Percentiles rank a stretch among this genome's conserved stretches.
Evolutionary conservation across 257 asterid genomes (phyloP).

Genomic region (Knoxia roxburghii): DNA sequence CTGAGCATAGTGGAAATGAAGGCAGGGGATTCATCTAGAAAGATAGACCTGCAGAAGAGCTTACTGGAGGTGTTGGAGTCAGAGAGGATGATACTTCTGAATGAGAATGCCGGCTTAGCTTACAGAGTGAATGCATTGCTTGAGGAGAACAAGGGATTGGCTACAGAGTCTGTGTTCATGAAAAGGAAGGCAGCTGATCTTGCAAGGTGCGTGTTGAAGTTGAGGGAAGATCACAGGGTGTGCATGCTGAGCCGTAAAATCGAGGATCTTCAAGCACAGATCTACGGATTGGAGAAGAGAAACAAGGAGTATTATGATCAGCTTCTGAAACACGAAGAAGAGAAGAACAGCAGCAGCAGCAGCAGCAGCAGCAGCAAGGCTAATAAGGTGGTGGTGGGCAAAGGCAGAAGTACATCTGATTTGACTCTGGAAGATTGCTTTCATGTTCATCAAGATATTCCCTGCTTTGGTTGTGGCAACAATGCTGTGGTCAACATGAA

Average conservation of each 20-base stretch:
- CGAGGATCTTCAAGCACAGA: conserved; percentile 95
- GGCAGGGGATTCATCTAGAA: conserved; percentile 53
- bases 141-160: conserved; percentile 81
- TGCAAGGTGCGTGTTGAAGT: conserved; percentile 71
- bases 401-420: conserved; percentile 20
- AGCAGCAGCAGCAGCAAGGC: not conserved
- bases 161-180: conserved; percentile 62
- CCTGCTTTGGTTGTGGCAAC: conserved; percentile 17
- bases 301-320: conserved; percentile 76
- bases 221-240: conserved; percentile 85
- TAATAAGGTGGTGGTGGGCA: conserved; percentile 18
- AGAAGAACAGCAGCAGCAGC: too few species aligned
- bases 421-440: conserved; percentile 52
- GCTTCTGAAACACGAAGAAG: conserved; percentile 48
- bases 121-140: conserved; percentile 57
- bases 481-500: conserved; percentile 29
- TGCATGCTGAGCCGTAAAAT: conserved; percentile 73
- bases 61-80: conserved; percentile 86
- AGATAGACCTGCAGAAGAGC: conserved; percentile 79
- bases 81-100: conserved; percentile 73
- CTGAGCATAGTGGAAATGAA: conserved; percentile 43
- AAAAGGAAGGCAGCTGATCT: conserved; percentile 90
- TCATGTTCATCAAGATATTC: conserved; percentile 25
- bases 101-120: conserved; percentile 67
- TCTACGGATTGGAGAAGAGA: conserved; percentile 75